These are phyloP conservation scores for Mucor indicus DNA, from an alignment of 371 early-diverging fungal genomes.

Conservation along the genomic window DNA sequence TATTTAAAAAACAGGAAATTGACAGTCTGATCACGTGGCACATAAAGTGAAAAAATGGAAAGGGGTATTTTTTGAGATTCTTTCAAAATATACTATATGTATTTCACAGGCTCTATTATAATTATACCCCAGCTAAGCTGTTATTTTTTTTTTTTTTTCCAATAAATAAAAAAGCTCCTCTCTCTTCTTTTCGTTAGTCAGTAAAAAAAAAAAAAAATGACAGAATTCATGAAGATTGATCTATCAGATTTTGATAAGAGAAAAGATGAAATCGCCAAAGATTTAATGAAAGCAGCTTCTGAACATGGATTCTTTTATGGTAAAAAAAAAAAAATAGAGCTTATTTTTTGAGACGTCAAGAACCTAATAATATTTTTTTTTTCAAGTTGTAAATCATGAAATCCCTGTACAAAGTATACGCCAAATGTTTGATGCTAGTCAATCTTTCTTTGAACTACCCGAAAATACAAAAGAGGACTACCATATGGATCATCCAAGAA, in stretches of 20 bases:
- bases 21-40: too few relatives aligned
- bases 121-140: too few relatives aligned
- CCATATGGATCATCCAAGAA: slow-evolving; percentile 15
- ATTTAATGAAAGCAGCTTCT: slow-evolving; percentile 18
- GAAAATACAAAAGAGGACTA: slow-evolving; percentile 18
- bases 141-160: too few relatives aligned
- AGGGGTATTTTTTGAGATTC: too few relatives aligned
- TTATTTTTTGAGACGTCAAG: too few relatives aligned
- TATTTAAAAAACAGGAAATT: too few relatives aligned
- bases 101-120: too few relatives aligned
- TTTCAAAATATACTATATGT: too few relatives aligned
- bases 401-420: slow-evolving; percentile 8
- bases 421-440: slow-evolving; percentile 17
- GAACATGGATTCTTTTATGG: slow-evolving; percentile 27
- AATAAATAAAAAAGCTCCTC: too few relatives aligned
- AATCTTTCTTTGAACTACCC: slow-evolving; percentile 17
- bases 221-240: slow-evolving; percentile 14
- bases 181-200: background rate
- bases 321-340: too few relatives aligned
- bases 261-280: slow-evolving; percentile 12
- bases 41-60: too few relatives aligned
- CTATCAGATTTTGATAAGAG: slow-evolving; percentile 24
- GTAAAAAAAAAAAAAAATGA: background rate
- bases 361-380: background rate
- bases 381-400: slow-evolving; percentile 18